Conservation (phyloP, 306 rosid genomes). For the Astragalus membranaceus region DNA sequence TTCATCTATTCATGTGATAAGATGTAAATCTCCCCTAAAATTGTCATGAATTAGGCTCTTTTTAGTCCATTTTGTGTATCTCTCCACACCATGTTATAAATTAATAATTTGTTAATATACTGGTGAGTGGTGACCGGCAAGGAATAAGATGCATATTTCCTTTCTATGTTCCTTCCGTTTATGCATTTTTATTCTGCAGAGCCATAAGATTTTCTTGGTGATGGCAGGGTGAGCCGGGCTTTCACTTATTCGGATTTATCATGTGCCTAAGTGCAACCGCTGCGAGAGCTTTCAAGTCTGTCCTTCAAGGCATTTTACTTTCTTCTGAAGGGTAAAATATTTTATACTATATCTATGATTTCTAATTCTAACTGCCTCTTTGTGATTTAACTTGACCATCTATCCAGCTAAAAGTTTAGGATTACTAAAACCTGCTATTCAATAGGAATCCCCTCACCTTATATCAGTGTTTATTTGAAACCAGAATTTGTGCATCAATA, state of each 20-base stretch:
- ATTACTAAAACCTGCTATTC: not conserved
- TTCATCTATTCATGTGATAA: not conserved
- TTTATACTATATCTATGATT: constrained; percentile 13
- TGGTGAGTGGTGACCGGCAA: not conserved
- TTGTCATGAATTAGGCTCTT: constrained; percentile 1
- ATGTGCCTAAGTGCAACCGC: constrained; percentile 97
- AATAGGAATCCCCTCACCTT: not conserved
- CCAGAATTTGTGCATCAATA: too few relatives aligned
- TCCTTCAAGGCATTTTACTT: constrained; percentile 89
- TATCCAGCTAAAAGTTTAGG: not conserved
- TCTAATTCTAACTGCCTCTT: not conserved
- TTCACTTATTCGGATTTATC: constrained; percentile 87
- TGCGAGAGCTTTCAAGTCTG: constrained; percentile 99
- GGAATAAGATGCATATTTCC: constrained; percentile 11
- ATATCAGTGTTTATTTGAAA: too few relatives aligned
- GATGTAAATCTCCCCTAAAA: not conserved
- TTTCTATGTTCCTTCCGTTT: not conserved
- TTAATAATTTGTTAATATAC: not conserved
- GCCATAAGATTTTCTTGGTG: constrained; percentile 28
- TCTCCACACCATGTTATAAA: not conserved
- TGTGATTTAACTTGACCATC: not conserved
- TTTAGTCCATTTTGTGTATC: not conserved
- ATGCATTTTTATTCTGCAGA: constrained; percentile 17
- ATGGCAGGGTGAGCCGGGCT: constrained; percentile 93
- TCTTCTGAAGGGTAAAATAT: constrained; percentile 90